phyloP scores from a whole-genome alignment of 2,329 filamentous ascomycete genomes.

The Aspergillus ibericus region DNA sequence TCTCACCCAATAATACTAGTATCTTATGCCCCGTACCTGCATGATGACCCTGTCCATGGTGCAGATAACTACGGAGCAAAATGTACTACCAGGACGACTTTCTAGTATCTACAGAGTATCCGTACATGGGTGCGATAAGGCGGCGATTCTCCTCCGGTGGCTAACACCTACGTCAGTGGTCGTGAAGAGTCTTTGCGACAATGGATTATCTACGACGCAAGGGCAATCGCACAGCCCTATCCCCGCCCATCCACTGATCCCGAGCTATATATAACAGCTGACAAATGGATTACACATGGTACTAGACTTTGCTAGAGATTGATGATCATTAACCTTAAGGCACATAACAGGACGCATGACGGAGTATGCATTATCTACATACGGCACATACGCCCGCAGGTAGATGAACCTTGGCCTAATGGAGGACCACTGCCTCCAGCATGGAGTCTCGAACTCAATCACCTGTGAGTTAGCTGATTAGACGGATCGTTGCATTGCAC shows the following conservation, averaged over 20 bases:
- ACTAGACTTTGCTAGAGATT: not conserved
- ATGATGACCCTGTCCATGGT: not conserved
- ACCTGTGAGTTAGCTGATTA: too few species aligned
- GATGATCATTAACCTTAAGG: not conserved
- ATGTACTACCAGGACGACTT: not conserved
- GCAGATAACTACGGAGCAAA: not conserved
- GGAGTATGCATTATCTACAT: not conserved
- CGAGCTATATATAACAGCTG: not conserved
- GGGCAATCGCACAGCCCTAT: not conserved
- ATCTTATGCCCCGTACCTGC: constrained; percentile 1
- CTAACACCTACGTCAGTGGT: not conserved
- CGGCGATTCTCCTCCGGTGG: not conserved
- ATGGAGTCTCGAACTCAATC: too few species aligned
- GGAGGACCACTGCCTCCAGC: too few species aligned
- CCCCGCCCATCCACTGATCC: not conserved
- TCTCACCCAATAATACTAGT: not conserved
- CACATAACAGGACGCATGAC: not conserved
- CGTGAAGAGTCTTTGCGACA: not conserved
- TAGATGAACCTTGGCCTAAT: not conserved
- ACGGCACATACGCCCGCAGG: not conserved
- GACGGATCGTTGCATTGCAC: too few species aligned
- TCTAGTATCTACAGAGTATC: too few species aligned
- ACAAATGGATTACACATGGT: not conserved
- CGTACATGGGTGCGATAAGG: not conserved
- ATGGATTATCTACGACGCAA: constrained; percentile 4